Base-by-base conservation (phyloP, 2,329 filamentous ascomycete species). In the Lachnellula arida region DNA sequence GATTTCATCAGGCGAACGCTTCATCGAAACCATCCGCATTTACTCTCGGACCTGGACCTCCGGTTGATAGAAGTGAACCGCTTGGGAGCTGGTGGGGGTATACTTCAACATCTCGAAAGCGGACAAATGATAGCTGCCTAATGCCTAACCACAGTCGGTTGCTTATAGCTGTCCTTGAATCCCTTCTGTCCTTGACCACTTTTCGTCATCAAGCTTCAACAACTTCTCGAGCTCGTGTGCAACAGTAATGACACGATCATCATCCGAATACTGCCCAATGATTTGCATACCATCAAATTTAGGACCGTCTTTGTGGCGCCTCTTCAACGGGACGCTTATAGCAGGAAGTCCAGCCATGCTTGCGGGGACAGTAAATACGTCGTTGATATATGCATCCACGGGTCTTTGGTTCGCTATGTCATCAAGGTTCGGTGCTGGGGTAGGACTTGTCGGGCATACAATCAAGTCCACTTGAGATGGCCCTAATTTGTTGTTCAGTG, bases 361-460 rank as follows among this genome's bases (percentile, higher is more conserved):
- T 2, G 93, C 91, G 1, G 94, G 94, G 1, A 99, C 93, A 0
- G 94, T 97, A 66, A 97, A 93, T 1, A 97, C 87, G 73, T 99
- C 94, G 67, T 94, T 96, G 77, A 89, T 88, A 68, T 97, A 97
- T 1, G 81, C 81, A 65, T 93, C 85, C n/a, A 96, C 56, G 9
- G 80, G 76, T 46, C 73, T 78, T 70, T 83, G 77, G 9, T 71
- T 66, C 58, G 75, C 65, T 35, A 94, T 69, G 5, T 85, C 79
- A 3, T 78, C 74, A 6, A 94, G 69, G 6, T 72, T 76, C 0
- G 91, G 91, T 8, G 92, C 83, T 15, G 84, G 76, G 0, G 86
- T 89, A 1, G 92, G 91, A 7, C 92, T 87, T 0, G 93, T 97
- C 0, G 94, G 94, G 58, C 87, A 91, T 17, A 99, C 74, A 39